phyloP scores from a whole-genome alignment of 768 basidiomycete species.

The Mrakia gelida region DNA sequence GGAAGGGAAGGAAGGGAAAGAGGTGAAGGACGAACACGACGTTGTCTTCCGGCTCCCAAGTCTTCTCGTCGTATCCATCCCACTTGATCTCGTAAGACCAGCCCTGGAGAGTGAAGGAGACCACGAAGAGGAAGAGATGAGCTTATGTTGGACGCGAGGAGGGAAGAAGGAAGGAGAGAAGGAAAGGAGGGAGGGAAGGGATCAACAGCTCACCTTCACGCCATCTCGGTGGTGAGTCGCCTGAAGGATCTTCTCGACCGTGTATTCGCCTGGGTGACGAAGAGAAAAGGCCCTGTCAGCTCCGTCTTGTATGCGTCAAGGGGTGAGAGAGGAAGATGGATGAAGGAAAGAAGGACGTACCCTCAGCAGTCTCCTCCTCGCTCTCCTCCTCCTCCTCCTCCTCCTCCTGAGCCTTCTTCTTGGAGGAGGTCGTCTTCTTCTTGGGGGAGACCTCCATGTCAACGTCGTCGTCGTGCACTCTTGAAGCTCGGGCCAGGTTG shows the following conservation, averaged over 20 bases:
- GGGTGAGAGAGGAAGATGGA: neutral
- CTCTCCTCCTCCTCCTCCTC: neutral
- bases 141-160: neutral
- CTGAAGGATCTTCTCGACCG: neutral
- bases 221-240: neutral
- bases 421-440: neutral
- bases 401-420: neutral
- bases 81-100: slow-evolving; percentile 5
- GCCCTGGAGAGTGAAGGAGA: neutral
- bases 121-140: neutral
- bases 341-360: neutral
- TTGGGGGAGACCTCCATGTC: neutral
- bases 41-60: neutral
- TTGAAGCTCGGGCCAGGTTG: neutral
- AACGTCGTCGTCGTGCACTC: neutral
- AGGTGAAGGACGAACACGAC: neutral
- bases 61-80: neutral
- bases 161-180: neutral
- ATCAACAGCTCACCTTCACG: neutral
- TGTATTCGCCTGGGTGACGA: neutral
- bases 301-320: neutral
- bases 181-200: neutral
- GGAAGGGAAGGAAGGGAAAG: neutral
- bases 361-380: neutral
- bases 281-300: no score